A percentile compares a stretch with the other conserved stretches of the same genome.
These are phyloP conservation scores for Penicillium sp. DNA, from an alignment of 2,329 filamentous ascomycete species.

Conservation along the genomic window DNA sequence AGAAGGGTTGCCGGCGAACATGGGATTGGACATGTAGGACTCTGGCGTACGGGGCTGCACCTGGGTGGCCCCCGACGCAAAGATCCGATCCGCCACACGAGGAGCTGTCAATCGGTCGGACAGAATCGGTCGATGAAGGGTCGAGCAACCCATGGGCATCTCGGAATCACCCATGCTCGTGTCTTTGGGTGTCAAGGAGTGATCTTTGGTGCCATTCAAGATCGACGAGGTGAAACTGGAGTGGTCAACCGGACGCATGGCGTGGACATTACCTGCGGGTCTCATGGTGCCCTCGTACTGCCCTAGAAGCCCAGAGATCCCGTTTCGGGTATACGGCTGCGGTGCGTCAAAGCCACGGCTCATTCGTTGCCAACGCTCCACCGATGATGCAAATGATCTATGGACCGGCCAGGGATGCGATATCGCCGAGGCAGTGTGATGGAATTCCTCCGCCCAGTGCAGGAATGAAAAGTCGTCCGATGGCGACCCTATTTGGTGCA, in stretches of 20 bases:
- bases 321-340: slow-evolving; percentile 3
- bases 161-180: slow-evolving; percentile 26
- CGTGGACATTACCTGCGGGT: slow-evolving; percentile 3
- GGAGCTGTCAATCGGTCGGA: slow-evolving; percentile 19
- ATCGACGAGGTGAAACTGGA: slow-evolving; percentile 24
- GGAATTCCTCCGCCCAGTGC: slow-evolving; percentile 30
- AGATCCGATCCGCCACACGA: slow-evolving; percentile 17
- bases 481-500: slow-evolving; percentile 25
- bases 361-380: slow-evolving; percentile 25
- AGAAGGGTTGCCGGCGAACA: slow-evolving; percentile 11
- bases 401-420: slow-evolving; percentile 31
- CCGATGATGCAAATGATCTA: slow-evolving; percentile 23
- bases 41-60: slow-evolving; percentile 29
- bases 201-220: slow-evolving; percentile 28
- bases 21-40: slow-evolving; percentile 26
- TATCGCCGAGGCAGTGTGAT: slow-evolving; percentile 25
- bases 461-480: slow-evolving; percentile 29
- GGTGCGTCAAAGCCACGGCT: slow-evolving; percentile 11
- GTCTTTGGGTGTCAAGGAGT: slow-evolving; percentile 30
- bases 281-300: slow-evolving; percentile 8
- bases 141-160: slow-evolving; percentile 19
- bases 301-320: slow-evolving; percentile 1
- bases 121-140: slow-evolving; percentile 12
- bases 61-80: slow-evolving; percentile 12
- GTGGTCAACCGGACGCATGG: slow-evolving; percentile 13